These are phyloP conservation scores for Cairneyella variabilis DNA, from an alignment of 495 filamentous ascomycete species.

Conservation along the genomic window DNA sequence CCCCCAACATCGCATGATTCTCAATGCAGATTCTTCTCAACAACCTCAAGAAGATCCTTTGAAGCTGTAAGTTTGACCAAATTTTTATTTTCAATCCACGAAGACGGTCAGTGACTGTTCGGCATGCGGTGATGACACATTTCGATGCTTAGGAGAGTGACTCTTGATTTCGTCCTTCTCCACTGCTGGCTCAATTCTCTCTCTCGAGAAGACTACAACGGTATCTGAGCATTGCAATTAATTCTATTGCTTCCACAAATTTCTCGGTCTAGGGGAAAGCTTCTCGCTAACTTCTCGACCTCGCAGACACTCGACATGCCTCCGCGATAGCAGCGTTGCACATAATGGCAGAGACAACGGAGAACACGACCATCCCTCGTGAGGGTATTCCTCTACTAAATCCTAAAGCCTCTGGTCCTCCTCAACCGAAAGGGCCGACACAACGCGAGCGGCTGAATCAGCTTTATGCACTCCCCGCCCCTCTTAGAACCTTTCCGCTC, in stretches of 20 bases:
- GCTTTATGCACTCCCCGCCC: constrained; percentile 77
- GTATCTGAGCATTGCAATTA: constrained; percentile 78
- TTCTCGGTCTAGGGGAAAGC: not conserved
- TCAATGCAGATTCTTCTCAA: constrained; percentile 5
- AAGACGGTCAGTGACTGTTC: not conserved
- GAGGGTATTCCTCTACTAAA: not conserved
- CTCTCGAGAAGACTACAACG: constrained; percentile 87
- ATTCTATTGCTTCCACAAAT: too few species aligned
- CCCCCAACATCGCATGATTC: constrained; percentile 1
- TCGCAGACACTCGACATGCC: constrained; percentile 18
- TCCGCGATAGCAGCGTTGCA: constrained; percentile 9
- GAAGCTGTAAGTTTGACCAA: constrained; percentile 26
- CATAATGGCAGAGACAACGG: constrained; percentile 22
- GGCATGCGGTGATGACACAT: constrained; percentile 56
- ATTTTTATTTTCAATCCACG: constrained; percentile 7
- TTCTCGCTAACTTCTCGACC: constrained; percentile 4
- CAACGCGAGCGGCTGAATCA: constrained; percentile 47
- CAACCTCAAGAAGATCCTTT: constrained; percentile 2
- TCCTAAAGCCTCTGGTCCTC: not conserved
- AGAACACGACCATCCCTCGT: not conserved
- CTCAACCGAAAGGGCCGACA: constrained; percentile 17
- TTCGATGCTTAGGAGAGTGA: constrained; percentile 55
- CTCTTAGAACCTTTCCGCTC: constrained; percentile 74
- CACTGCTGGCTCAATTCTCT: constrained; percentile 65
- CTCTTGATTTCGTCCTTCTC: constrained; percentile 71